phyloP scores from a whole-genome alignment of 2,329 filamentous ascomycete genomes.

The Beauveria asiatica region DNA sequence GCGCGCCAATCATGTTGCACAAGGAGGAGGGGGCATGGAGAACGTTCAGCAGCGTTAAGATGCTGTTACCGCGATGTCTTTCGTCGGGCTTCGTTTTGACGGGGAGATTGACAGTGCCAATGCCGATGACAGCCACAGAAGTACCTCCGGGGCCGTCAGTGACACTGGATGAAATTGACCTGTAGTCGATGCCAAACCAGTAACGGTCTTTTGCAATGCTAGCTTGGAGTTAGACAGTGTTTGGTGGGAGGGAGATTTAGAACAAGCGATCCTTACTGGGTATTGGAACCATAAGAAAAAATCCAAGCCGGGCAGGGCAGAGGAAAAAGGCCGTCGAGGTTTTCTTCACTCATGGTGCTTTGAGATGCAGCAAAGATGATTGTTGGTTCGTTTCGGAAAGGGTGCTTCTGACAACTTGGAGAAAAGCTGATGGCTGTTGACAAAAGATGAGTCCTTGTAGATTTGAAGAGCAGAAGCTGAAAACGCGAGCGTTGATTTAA shows the following conservation, averaged over 20 bases:
- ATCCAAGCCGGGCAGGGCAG: background rate
- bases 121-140: background rate
- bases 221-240: background rate
- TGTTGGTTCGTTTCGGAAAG: too few species aligned
- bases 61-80: background rate
- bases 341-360: too few species aligned
- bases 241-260: too few species aligned
- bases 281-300: background rate
- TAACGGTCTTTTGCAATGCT: background rate
- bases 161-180: background rate
- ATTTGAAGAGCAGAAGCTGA: too few species aligned
- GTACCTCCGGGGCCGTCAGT: too few species aligned
- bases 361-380: too few species aligned
- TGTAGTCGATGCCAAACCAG: background rate
- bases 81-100: background rate
- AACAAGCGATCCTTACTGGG: background rate
- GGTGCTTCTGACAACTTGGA: too few species aligned
- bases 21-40: background rate
- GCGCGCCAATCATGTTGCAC: conserved; percentile 9
- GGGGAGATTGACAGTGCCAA: background rate
- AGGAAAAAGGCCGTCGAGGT: fast-evolving
- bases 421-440: too few species aligned
- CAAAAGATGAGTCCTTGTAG: too few species aligned
- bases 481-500: too few species aligned
- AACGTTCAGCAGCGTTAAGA: conserved; percentile 3